Evolutionary conservation across 116 monocot species (phyloP), one percentile per base, ranked within the genome.

Genomic region (Trichopus zeylanicus): DNA sequence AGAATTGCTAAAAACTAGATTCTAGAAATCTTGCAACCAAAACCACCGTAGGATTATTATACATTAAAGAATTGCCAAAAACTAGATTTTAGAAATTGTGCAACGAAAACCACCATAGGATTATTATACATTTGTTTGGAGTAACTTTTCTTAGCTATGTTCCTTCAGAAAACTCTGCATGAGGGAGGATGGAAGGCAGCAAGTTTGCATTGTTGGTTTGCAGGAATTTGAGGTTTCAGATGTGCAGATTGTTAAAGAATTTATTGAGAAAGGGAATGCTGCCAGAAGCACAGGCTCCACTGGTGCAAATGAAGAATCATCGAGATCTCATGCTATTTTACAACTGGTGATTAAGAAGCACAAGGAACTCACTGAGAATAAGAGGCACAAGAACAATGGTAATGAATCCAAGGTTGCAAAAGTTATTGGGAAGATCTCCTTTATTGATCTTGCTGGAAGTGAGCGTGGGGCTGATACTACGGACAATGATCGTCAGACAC

Each of bases 381-480:
- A 67, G 75, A 81, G 80, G 53, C 80, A 63, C 19, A 78, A 69
- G 67, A 83, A 42, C 3, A 42, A 90, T 64, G 66, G 48, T 19
- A 76, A 79, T 66, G 91, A 87, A 57, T 59, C 77, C 7, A 90
- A 81, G 56, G 67, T 60, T 54, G 81, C 73, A 27, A 91, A 91
- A 64, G 59, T 88, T 31, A 64, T 98, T 23, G 98, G 98, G 48
- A 98, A 98, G 47, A 91, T 98, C 37, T 91, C 91, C 38, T 98
- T 98, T 56, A 98, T 98, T 66, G 98, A 98, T 71, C 91, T 98
- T 70, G 98, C 98, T 75, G 98, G 98, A 71, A 91, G 91, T 68
- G 98, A 97, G 65, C 91, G 97, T 68, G 97, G 97, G 58, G 97
- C 97, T 63, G 98, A 98, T 70, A 98, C 98, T 19, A 98, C 98